Evolutionary conservation across 2,329 filamentous ascomycete genomes (phyloP), one percentile per base, ranked within the genome.

Genomic region (Nigrospora osmanthi): DNA sequence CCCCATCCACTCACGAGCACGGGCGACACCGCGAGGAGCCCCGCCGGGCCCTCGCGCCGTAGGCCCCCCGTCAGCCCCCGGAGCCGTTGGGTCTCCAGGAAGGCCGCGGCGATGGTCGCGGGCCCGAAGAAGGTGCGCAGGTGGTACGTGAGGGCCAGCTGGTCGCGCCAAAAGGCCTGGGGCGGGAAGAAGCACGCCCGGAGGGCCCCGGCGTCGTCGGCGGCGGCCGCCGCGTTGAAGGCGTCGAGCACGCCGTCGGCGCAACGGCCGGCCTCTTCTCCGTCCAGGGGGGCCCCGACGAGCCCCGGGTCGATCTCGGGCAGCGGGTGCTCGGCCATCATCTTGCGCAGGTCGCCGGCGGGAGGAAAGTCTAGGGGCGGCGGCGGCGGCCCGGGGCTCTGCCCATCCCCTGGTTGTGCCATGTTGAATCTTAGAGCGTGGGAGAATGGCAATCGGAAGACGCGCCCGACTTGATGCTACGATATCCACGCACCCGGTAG

Each of bases 101-200:
- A 37, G 15, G 40, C 46, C 3, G 54, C 44, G 1, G 59, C 57
- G 42, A 67, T 58, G 0, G 51, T 40, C 1, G 28, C 44, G 1
- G 52, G 48, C 0, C 40, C 45, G 4, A 30, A 49, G 38, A 67
- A 62, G 2, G 63, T 67, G 11, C 65, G 62, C n/a, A 65, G 35
- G 36, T 67, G 61, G 43, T 52, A 64, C 0, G 65, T 68, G 17
- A 68, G 44, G 1, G 62, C 62, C 19, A 68, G 32, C 35, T 54
- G 47, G 41, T 68, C 65, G 16, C 57, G 60, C 64, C 64, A 67
- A 50, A 60, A 67, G 5, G 61, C 57, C 49, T 66, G 61, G 3
- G 43, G 48, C 3, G 46, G 6, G 37, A 57, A 58, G 48, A 67
- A 67, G 37, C 57, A 61, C 32, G 14, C 28, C 10, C 49, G 49